phyloP scores from a whole-genome alignment of 148 eudicot genomes.

The Dianthus caryophyllus region DNA sequence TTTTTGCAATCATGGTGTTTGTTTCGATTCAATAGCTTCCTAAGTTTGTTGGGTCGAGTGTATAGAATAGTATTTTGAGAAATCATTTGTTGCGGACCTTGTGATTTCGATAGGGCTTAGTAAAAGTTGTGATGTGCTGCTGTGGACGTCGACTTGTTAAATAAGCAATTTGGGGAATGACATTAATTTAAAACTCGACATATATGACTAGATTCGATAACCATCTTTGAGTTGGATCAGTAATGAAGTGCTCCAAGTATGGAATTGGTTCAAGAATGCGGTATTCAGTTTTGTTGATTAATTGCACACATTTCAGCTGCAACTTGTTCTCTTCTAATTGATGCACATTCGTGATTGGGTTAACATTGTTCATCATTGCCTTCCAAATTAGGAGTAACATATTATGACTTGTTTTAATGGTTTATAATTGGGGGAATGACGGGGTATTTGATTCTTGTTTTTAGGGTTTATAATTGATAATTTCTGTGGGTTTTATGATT shows the following conservation, averaged over 20 bases:
- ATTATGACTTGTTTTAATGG: neutral
- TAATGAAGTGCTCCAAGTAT: no score
- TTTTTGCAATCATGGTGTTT: neutral
- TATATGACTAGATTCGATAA: no score
- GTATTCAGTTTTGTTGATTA: neutral
- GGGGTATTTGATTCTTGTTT: slow-evolving; percentile 33
- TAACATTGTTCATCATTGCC: neutral
- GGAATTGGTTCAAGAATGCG: neutral
- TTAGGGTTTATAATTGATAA: neutral
- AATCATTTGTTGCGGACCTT: no score
- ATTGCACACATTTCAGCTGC: no score
- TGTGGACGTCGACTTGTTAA: no score
- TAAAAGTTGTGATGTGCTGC: no score
- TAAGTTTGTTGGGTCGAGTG: no score
- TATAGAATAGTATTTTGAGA: no score
- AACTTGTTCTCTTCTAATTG: neutral
- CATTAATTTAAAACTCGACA: no score
- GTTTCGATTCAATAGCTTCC: neutral
- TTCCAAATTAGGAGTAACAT: neutral
- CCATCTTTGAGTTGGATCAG: no score
- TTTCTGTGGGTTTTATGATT: neutral
- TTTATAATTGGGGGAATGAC: slow-evolving; percentile 3
- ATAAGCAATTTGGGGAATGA: no score
- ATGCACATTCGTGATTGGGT: neutral
- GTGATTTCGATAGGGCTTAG: no score